Percentiles rank a stretch among this genome's conserved stretches.
phyloP scores from a whole-genome alignment of 768 basidiomycete species.

The Tulasnella sp. region DNA sequence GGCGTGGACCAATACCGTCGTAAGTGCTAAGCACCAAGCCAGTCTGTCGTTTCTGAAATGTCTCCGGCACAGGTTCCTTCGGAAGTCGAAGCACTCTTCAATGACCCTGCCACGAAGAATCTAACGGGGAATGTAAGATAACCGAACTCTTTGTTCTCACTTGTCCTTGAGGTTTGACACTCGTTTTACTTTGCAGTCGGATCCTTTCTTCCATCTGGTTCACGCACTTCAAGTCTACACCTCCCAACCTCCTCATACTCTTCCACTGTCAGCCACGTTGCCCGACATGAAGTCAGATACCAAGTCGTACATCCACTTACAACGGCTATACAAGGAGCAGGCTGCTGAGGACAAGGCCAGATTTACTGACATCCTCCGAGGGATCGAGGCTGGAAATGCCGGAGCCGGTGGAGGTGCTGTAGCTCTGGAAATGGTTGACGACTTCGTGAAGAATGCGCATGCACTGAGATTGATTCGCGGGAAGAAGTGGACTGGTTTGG shows the following conservation, averaged over 20 bases:
- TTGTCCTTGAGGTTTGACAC: neutral
- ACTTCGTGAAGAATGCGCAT: conserved; percentile 78
- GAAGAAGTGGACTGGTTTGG: conserved; percentile 51
- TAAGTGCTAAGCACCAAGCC: neutral
- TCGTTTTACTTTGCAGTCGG: conserved; percentile 40
- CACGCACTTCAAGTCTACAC: conserved; percentile 65
- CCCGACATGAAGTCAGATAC: conserved; percentile 98
- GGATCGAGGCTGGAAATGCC: conserved; percentile 42
- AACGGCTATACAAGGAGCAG: conserved; percentile 75
- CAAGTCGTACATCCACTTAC: conserved; percentile 72
- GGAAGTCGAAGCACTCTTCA: conserved; percentile 62
- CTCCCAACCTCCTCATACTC: conserved; percentile 50
- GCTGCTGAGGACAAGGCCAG: conserved; percentile 63
- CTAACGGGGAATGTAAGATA: conserved; percentile 42
- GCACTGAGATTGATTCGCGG: conserved; percentile 64
- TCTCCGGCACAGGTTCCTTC: conserved; percentile 52
- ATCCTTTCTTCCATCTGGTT: conserved; percentile 77
- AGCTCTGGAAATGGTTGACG: conserved; percentile 40
- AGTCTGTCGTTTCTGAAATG: neutral
- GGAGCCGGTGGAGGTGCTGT: conserved; percentile 39
- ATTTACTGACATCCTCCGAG: conserved; percentile 46
- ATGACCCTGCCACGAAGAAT: conserved; percentile 53
- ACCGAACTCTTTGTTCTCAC: neutral
- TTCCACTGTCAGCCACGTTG: conserved; percentile 81
- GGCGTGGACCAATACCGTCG: conserved; percentile 58